A percentile compares a stretch with the other conserved stretches of the same genome.
Evolutionary conservation across 164 flowering plant species (phyloP).

Genomic region (Kalanchoe fedtschenkoi): DNA sequence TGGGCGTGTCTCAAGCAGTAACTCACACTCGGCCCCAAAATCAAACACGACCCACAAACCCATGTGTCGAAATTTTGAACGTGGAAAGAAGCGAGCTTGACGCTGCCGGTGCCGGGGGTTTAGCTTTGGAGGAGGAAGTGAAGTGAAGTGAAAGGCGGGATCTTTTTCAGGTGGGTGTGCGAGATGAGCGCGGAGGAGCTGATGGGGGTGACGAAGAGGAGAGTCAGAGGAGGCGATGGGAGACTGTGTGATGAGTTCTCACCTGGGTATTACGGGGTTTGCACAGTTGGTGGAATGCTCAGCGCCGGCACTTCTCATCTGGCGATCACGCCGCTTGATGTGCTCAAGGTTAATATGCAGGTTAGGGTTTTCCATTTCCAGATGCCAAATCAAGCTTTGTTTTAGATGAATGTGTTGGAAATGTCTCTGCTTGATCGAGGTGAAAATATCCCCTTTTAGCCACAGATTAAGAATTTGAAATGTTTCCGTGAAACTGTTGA

Average conservation of each 20-base stretch:
- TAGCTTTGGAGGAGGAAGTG: neutral
- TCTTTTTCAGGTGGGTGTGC: neutral
- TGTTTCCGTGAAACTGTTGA: neutral
- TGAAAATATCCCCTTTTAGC: neutral
- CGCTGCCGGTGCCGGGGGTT: neutral
- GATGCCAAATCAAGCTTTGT: neutral
- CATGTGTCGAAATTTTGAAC: neutral
- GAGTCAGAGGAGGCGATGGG: neutral
- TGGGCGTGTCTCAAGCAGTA: neutral
- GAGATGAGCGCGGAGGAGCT: neutral
- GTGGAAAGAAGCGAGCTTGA: neutral
- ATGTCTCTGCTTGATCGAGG: neutral
- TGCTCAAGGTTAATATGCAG: slow-evolving; percentile 35
- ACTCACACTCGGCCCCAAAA: neutral
- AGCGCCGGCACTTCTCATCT: slow-evolving; percentile 34
- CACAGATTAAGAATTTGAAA: neutral
- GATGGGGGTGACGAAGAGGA: neutral
- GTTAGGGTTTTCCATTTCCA: slow-evolving; percentile 14
- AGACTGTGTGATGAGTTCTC: slow-evolving; percentile 17
- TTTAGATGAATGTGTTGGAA: neutral
- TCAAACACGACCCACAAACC: neutral
- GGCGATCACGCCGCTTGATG: slow-evolving; percentile 28
- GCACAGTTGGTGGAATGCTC: slow-evolving; percentile 29
- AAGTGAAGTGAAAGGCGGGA: neutral
- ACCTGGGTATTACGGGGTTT: slow-evolving; percentile 22